Evolutionary conservation across 1,139 yeast genomes (phyloP), one percentile per base, ranked within the genome.

Genomic region (Meyerozyma athensensis): DNA sequence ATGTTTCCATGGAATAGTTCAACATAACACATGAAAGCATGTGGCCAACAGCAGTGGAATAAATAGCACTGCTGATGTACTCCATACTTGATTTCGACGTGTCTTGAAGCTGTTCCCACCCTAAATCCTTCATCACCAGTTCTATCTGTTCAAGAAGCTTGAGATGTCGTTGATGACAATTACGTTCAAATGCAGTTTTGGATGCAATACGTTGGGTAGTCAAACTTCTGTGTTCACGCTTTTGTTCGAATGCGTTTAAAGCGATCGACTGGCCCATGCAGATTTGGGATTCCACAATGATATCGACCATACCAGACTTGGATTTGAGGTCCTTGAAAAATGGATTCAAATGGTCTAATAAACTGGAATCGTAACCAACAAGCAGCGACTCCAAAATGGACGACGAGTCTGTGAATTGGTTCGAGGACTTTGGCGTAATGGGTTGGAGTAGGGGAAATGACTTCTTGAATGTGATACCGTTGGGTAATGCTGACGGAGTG

Each of bases 1-100:
- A 57, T 22, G 48, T 47, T 33, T 54, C 54, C 39, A 50, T 47
- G 20, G 54, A 50, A 36, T 47, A 51, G 36, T 53, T 54, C 30
- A 58, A 43, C 37, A 56, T 37, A n/a, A 54, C 30, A 49, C 47
- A 13, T 54, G 34, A 9, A 53, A 48, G 36, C 44, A 48, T 37
- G 49, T 13, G 26, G 19, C 23, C 12, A 12, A 17, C 20, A 7
- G 26, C 10, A 4, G 26, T 6, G 17, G 32, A 28, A 14, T 28
- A 28, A 14, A 28, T 16, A 2, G 32, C 32, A 16, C 20, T 17
- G 19, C 32, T 16, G 4, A 28, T 16, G 20, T 16, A 28, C 19
- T 28, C 32, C 32, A 28, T 28, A 9, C 20, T 18, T 5, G 20
- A 8, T 8, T 28, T 28, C 8, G 20, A 3, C 3, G 20, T 20